Evolutionary conservation across 257 asterid genomes (phyloP).

Genomic region (Paulownia fortunei): DNA sequence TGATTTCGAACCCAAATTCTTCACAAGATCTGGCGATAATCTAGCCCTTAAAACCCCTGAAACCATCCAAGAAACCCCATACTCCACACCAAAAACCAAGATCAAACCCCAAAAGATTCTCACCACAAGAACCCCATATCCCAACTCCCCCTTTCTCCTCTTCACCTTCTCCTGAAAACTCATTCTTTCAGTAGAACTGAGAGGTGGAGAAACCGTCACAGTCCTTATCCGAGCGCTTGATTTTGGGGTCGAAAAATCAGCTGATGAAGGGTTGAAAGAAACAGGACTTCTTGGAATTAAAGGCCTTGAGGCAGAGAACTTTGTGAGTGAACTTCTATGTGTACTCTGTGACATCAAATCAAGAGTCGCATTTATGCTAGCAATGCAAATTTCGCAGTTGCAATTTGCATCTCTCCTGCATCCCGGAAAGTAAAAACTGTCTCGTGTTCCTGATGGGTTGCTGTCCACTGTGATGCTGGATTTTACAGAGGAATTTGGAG

Average conservation of each 20-base stretch:
- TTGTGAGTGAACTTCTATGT: constrained; percentile 49
- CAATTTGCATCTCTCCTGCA: constrained; percentile 85
- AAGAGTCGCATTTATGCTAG: constrained; percentile 78
- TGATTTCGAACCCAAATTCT: constrained; percentile 49
- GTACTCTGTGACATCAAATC: constrained; percentile 64
- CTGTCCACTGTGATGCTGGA: constrained; percentile 50
- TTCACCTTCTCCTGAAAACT: constrained; percentile 35
- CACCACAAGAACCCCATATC: constrained; percentile 33
- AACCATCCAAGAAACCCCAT: constrained; percentile 50
- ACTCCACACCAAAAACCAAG: constrained; percentile 50
- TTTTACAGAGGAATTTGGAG: constrained; percentile 67
- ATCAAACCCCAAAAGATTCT: constrained; percentile 44
- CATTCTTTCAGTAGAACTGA: constrained; percentile 34
- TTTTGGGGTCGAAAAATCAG: constrained; percentile 48
- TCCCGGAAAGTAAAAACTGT: constrained; percentile 66
- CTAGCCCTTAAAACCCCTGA: constrained; percentile 43
- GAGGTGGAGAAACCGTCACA: constrained; percentile 32
- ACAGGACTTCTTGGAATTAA: constrained; percentile 55
- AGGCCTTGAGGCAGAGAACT: constrained; percentile 41
- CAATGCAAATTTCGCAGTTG: constrained; percentile 75
- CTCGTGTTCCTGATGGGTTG: constrained; percentile 51
- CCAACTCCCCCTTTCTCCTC: constrained; percentile 41
- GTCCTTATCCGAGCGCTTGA: constrained; percentile 22
- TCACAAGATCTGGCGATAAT: constrained; percentile 47
- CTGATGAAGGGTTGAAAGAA: constrained; percentile 36